Evolutionary conservation across 2,329 filamentous ascomycete genomes (phyloP).

Genomic region (Cryphonectria japonica): DNA sequence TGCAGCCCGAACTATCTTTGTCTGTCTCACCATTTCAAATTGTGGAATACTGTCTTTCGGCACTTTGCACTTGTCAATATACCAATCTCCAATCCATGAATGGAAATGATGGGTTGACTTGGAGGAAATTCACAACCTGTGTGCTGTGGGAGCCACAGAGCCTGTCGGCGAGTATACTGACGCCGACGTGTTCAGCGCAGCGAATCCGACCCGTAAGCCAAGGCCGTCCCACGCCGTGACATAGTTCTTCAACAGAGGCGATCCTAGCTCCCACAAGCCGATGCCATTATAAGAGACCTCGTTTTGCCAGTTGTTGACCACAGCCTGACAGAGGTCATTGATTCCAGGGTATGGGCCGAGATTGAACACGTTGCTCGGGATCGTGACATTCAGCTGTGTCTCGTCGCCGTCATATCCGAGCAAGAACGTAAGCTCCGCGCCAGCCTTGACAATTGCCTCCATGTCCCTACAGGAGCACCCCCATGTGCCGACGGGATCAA

Average conservation of each 20-base stretch:
- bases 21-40: neutral
- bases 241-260: conserved; percentile 40
- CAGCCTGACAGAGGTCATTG: conserved; percentile 37
- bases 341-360: conserved; percentile 37
- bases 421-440: conserved; percentile 36
- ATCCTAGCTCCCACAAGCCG: conserved; percentile 37
- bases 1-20: neutral
- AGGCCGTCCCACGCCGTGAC: conserved; percentile 41
- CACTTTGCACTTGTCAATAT: neutral
- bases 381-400: conserved; percentile 34
- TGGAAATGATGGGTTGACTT: neutral
- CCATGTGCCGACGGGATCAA: conserved; percentile 39
- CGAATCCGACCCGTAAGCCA: conserved; percentile 35
- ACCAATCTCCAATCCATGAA: neutral
- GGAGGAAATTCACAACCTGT: neutral
- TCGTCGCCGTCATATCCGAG: conserved; percentile 32
- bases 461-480: conserved; percentile 37
- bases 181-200: conserved; percentile 6
- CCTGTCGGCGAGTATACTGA: neutral
- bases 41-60: too few relatives aligned
- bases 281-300: conserved; percentile 14
- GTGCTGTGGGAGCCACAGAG: neutral
- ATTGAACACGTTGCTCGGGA: conserved; percentile 37
- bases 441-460: conserved; percentile 31
- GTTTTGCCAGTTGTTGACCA: conserved; percentile 33